phyloP scores from a whole-genome alignment of 352 stramenopile species.

The Blastocystis sp. region DNA sequence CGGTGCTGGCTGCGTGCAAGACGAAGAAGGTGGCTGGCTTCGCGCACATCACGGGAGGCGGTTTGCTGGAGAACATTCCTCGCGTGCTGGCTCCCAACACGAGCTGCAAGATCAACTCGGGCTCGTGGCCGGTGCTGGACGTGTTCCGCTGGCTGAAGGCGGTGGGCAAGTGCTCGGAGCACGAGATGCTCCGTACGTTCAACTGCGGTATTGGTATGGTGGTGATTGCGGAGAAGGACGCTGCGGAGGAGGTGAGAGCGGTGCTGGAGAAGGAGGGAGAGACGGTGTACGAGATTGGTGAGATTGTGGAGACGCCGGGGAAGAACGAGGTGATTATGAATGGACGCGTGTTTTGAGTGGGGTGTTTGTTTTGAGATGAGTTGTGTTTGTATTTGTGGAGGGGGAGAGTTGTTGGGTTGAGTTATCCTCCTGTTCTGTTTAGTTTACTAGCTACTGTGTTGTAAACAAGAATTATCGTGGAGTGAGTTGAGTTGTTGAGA shows the following conservation, averaged over 20 bases:
- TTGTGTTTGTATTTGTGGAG: no score
- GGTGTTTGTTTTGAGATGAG: constrained; percentile 26
- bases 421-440: neutral
- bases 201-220: constrained; percentile 99
- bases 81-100: constrained; percentile 90
- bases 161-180: constrained; percentile 79
- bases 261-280: constrained; percentile 72
- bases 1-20: constrained; percentile 79
- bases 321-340: constrained; percentile 73
- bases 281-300: constrained; percentile 70
- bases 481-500: neutral
- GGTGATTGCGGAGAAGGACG: constrained; percentile 87
- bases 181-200: constrained; percentile 94
- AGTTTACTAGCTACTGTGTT: neutral
- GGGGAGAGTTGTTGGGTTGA: neutral
- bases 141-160: constrained; percentile 97
- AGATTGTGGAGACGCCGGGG: constrained; percentile 47
- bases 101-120: constrained; percentile 89
- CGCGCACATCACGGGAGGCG: constrained; percentile 97
- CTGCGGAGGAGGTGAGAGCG: constrained; percentile 37
- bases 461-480: neutral
- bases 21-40: constrained; percentile 84
- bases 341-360: constrained; percentile 57
- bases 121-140: constrained; percentile 86
- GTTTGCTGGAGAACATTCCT: constrained; percentile 96